Evolutionary conservation across 1,284 basidiomycete genomes (phyloP), one percentile per base, ranked within the genome.

Genomic region (Peniophora sp.): DNA sequence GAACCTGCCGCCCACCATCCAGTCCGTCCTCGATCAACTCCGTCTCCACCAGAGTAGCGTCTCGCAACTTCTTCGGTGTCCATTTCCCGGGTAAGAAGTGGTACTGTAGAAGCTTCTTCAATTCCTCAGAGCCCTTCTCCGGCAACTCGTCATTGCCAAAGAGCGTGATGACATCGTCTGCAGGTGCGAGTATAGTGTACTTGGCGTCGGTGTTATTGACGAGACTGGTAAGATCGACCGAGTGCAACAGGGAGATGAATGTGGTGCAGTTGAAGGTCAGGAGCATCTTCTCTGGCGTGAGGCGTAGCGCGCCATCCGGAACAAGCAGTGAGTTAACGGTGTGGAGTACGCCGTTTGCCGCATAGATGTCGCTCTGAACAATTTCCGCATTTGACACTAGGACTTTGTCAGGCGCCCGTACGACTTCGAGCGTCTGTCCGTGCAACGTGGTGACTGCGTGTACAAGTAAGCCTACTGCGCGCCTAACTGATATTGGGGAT

Each of bases 261-360:
- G 79, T 78, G 0, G 89, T 90, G 63, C 94, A 97, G 61, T 97
- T 92, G 53, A 97, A 76, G 0, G 90, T 81, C 20, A 96, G 74
- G 3, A 97, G 81, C 55, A 84, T 93, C 68, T 99, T 98, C 70
- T 99, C 96, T 3, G 94, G 86, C 1, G 92, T 96, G 43, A 96
- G 71, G 56, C 81, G 75, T 44, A 99, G 79, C 27, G 87, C 75
- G 8, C 80, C 83, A 0, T 79, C 75, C 1, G 93, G 90, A 12
- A 97, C 66, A 12, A 99, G 79, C 20, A 99, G 77, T 12, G 81
- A 78, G 9, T 89, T 88, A 39, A 99, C 78, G 43, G 94, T 79
- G 66, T 99, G 97, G 18, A 98, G 66, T 41, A 98, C 97, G 47
- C 94, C 94, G 58, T 97, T 97, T n/a, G 89, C 85, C 2, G 92